phyloP scores from a whole-genome alignment of 345 rosid species.

The Rubroshorea leprosula region DNA sequence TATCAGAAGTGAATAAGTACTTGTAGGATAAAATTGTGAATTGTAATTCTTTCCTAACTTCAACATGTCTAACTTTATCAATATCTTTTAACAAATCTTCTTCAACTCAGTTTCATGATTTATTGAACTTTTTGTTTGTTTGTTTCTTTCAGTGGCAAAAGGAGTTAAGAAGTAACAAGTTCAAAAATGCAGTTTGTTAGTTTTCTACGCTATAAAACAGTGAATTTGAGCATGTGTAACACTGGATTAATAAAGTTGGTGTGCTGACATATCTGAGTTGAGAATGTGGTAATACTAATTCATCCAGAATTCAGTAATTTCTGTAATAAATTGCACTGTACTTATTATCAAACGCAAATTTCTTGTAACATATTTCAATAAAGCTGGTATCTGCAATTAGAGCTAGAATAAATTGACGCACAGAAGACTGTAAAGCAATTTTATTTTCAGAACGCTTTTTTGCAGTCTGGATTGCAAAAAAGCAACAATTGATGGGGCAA shows the following conservation, averaged over 20 bases:
- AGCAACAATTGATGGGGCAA: too few species aligned
- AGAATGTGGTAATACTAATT: not conserved
- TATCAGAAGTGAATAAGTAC: not conserved
- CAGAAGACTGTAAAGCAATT: too few species aligned
- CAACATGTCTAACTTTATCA: not conserved
- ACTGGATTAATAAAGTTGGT: too few species aligned
- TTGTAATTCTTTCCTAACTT: not conserved
- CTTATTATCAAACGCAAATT: too few species aligned
- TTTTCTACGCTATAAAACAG: not conserved
- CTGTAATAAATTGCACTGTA: slow-evolving; percentile 1
- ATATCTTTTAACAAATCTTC: too few species aligned
- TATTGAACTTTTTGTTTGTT: not conserved
- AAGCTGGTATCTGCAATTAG: too few species aligned
- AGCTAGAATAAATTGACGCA: too few species aligned
- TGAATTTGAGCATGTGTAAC: not conserved
- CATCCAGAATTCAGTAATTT: not conserved
- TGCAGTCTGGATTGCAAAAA: too few species aligned
- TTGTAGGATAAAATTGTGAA: too few species aligned
- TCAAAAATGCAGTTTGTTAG: not conserved
- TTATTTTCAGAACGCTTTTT: too few species aligned
- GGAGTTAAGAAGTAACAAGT: not conserved
- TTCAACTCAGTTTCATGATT: too few species aligned
- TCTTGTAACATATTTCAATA: too few species aligned
- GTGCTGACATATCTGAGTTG: slow-evolving; percentile 3
- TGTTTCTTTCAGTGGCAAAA: not conserved